Evolutionary conservation across 768 basidiomycete species (phyloP).

Genomic region (Mycena crocata): DNA sequence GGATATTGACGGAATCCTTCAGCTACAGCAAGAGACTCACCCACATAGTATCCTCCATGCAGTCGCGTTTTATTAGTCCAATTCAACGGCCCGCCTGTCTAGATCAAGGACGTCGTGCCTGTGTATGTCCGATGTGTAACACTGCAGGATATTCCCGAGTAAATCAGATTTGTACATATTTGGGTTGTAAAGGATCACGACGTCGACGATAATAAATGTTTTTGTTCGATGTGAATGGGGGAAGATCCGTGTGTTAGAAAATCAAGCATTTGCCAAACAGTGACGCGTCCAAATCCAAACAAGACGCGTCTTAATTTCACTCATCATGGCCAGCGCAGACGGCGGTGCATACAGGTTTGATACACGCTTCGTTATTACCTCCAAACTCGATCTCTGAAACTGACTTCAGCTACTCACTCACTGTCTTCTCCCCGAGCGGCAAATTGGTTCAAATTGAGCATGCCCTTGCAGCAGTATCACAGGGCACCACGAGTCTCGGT

Average conservation of each 20-base stretch:
- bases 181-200: too few species aligned
- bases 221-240: too few species aligned
- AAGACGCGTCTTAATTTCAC: slow-evolving; percentile 39
- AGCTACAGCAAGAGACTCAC: slow-evolving; percentile 87
- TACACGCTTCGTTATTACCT: slow-evolving; percentile 20
- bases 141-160: slow-evolving; percentile 21
- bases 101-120: background rate
- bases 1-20: slow-evolving; percentile 89
- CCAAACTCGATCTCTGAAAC: background rate
- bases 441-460: slow-evolving; percentile 99
- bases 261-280: background rate
- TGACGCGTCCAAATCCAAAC: slow-evolving; percentile 23
- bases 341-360: slow-evolving; percentile 82
- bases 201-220: too few species aligned
- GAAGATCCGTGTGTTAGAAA: too few species aligned
- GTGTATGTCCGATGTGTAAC: background rate
- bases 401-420: slow-evolving; percentile 89
- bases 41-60: slow-evolving; percentile 93
- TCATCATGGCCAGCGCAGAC: slow-evolving; percentile 81
- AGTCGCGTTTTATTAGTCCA: slow-evolving; percentile 85
- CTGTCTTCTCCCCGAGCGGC: slow-evolving; percentile 98
- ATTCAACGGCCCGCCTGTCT: background rate
- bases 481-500: slow-evolving; percentile 96
- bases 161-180: slow-evolving; percentile 22
- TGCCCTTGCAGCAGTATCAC: slow-evolving; percentile 94